Evolutionary conservation across 2,329 filamentous ascomycete genomes (phyloP), one percentile per base, ranked within the genome.

Genomic region (Colletotrichum sp.): DNA sequence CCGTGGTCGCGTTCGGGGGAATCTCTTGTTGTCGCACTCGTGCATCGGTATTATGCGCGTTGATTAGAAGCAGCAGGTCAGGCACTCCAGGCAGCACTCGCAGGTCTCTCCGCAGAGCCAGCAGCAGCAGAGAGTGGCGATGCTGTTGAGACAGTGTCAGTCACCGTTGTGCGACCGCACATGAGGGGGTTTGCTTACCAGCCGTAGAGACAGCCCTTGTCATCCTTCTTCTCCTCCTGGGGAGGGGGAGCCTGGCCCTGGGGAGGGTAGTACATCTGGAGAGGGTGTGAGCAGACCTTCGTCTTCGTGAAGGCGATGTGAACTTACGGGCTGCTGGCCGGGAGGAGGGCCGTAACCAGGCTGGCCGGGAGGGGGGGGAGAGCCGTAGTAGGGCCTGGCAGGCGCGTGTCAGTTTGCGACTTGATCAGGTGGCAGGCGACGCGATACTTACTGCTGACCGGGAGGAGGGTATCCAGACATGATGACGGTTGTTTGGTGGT

Each of bases 71-170:
- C 85, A 86, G 80, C 84, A 86, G 72, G 84, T 83, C 30, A 86
- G 73, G 77, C 85, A 86, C 63, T 87, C 86, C 34, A 86, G 78
- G 77, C 85, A 87, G 80, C 86, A 87, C 75, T 86, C 85, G 80
- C 85, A 87, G 5, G 85, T 84, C 78, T 87, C 85, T 5, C 85
- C 86, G 76, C 86, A 87, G 65, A 87, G 80, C 84, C 85, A 87
- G 76, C 86, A 87, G 80, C 86, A 87, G 81, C 86, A 87, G 75
- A 87, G 78, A 26, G 86, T 83, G 66, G 86, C 86, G 30, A 87
- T 74, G 78, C 85, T 86, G 60, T 28, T 62, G 49, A 7, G 44
- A 10, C 9, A 28, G 18, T 18, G 57, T 76, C 18, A 77, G 64
- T 67, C 7, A 60, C 24, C 62, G 55, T 18, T 44, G 24, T 34